Evolutionary conservation across 2,329 filamentous ascomycete species (phyloP), one percentile per base, ranked within the genome.

Genomic region (Talaromyces marneffei): DNA sequence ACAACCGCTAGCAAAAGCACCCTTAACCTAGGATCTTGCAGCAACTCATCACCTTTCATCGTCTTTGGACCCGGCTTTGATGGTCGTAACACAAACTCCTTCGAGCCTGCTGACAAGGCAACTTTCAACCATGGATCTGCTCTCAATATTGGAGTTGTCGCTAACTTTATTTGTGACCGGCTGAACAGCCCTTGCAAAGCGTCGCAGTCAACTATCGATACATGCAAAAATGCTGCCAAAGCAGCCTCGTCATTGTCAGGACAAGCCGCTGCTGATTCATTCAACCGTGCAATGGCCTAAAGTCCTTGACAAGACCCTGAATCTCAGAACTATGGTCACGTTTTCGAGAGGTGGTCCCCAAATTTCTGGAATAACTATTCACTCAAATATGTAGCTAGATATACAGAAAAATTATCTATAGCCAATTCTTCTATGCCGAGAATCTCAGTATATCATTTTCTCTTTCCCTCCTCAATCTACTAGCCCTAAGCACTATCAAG

Each of bases 1-100:
- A 59, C 55, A 20, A 48, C 50, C 14, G 20, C 35, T 33, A 37
- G 56, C 35, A 54, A 65, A 23, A 61, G 59, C 23, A 66, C 67
- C 50, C 56, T 72, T 27, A 74, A 79, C 67, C 78, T 82, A 16
- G 82, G 81, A 53, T 68, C 65, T 62, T 84, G 82, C 74, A 69
- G 72, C 60, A 75, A 79, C 66, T 44, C 40, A 5, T 62, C 56
- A 23, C 78, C 81, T 4, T 76, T 78, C 62, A 80, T 85, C 67
- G 68, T 74, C 59, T 84, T 84, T 71, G 79, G 77, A 31, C 66
- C 65, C 2, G 78, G 78, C 12, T 74, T 80, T 46, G 79, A 83
- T 66, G 80, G 80, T 48, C 79, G 79, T 66, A 71, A 79, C 37
- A 71, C 77, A 31, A 66, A 72, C 27, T 73, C 76, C 14, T 82